These are phyloP conservation scores for Knoxdaviesia capensis DNA, from an alignment of 2,329 filamentous ascomycete species.

Conservation along the genomic window DNA sequence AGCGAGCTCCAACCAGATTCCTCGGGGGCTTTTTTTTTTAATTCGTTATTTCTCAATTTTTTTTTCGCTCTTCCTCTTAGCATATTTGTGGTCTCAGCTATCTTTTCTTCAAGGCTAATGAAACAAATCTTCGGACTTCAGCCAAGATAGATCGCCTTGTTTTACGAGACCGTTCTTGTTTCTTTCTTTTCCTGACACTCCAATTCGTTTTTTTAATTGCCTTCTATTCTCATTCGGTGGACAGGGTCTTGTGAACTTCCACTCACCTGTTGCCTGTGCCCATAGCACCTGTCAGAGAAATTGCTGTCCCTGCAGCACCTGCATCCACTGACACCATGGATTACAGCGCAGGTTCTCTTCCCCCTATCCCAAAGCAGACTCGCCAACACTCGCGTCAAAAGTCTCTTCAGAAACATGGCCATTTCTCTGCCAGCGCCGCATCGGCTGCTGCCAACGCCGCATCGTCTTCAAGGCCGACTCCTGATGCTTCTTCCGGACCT, in stretches of 20 bases:
- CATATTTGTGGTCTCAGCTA: no score
- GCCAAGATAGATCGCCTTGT: no score
- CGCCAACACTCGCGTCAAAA: slow-evolving; percentile 6
- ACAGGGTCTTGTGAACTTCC: not conserved
- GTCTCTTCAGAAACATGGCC: slow-evolving; percentile 3
- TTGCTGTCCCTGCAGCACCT: not conserved
- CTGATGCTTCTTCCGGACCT: slow-evolving; percentile 7
- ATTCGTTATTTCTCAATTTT: no score
- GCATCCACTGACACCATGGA: slow-evolving; percentile 3
- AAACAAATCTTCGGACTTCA: no score
- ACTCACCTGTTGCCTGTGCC: not conserved
- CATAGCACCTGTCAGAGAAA: not conserved
- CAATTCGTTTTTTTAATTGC: not conserved
- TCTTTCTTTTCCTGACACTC: not conserved
- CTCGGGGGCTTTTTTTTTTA: no score
- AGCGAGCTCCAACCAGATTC: no score
- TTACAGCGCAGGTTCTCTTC: slow-evolving; percentile 3
- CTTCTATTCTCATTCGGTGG: not conserved
- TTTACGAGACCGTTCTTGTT: not conserved
- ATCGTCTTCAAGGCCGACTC: slow-evolving; percentile 4
- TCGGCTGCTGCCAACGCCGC: slow-evolving; percentile 11
- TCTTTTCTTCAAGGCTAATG: no score
- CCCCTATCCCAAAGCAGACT: slow-evolving; percentile 6
- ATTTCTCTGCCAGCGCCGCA: not conserved
- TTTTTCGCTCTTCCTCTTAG: no score